A percentile compares a stretch with the other conserved stretches of the same genome.
phyloP scores from a whole-genome alignment of 108 stramenopile genomes.

The Mayamaea pseudoterrestris region DNA sequence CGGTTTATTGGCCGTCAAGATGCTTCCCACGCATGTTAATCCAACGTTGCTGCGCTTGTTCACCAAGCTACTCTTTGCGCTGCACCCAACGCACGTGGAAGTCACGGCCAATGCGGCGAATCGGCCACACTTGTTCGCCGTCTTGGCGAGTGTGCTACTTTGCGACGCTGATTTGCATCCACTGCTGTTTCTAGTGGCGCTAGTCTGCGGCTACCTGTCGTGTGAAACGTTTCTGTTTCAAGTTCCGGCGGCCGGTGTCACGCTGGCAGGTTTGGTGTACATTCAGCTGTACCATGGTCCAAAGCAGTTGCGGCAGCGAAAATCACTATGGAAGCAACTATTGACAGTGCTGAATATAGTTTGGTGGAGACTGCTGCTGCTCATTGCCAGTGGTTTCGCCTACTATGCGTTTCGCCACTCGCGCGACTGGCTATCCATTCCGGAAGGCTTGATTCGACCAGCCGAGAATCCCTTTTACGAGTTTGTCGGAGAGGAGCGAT shows the following conservation, averaged over 20 bases:
- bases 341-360: slow-evolving; percentile 4
- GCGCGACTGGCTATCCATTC: slow-evolving; percentile 52
- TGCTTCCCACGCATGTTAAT: slow-evolving; percentile 9
- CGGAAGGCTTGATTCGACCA: slow-evolving; percentile 66
- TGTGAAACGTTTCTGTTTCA: slow-evolving; percentile 68
- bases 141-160: slow-evolving; percentile 24
- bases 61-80: slow-evolving; percentile 41
- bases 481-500: slow-evolving; percentile 22
- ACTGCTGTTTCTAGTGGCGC: slow-evolving; percentile 9
- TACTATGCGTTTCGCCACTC: slow-evolving; percentile 37
- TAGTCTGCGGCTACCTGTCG: slow-evolving; percentile 40
- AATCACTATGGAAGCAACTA: not conserved
- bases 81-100: slow-evolving; percentile 77
- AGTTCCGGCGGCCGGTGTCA: slow-evolving; percentile 42
- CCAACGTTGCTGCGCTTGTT: slow-evolving; percentile 11
- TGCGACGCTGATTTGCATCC: slow-evolving; percentile 19
- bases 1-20: slow-evolving; percentile 23
- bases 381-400: slow-evolving; percentile 15
- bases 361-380: slow-evolving; percentile 28
- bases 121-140: slow-evolving; percentile 66
- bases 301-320: not conserved
- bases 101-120: slow-evolving; percentile 77
- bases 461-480: slow-evolving; percentile 77
- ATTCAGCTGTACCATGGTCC: not conserved
- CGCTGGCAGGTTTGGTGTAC: slow-evolving; percentile 39